Evolutionary conservation across 139 green algal genomes (phyloP).

Genomic region (Ettlia oleoabundans): DNA sequence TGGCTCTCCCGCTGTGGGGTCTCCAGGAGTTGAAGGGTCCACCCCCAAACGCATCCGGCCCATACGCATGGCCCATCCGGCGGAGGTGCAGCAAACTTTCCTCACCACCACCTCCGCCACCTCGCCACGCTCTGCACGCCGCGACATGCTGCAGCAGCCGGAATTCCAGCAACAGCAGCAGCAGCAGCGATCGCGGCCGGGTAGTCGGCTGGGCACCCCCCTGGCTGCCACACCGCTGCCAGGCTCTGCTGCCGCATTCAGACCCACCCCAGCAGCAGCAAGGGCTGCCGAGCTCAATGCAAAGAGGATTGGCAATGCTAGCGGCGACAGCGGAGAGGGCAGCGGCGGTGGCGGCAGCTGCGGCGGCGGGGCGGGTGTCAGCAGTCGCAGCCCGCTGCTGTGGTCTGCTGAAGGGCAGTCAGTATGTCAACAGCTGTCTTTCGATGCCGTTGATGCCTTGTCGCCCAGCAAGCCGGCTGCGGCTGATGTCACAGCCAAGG

Average conservation of each 20-base stretch:
- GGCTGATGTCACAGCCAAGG: too few species aligned
- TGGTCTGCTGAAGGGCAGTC: conserved; percentile 13
- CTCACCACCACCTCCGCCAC: background rate
- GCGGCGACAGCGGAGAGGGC: background rate
- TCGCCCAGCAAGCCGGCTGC: conserved; percentile 2
- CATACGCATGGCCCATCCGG: background rate
- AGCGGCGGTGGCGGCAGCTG: background rate
- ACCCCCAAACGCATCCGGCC: conserved; percentile 22
- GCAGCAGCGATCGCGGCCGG: background rate
- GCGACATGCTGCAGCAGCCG: conserved; percentile 9
- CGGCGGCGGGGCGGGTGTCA: background rate
- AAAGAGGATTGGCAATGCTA: too few species aligned
- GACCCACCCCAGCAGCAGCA: background rate
- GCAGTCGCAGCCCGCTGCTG: conserved; percentile 21
- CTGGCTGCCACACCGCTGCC: background rate
- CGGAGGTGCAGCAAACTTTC: conserved; percentile 19
- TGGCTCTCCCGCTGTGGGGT: too few species aligned
- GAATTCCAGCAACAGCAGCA: too few species aligned
- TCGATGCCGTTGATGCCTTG: conserved; percentile 15
- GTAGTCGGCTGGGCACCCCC: conserved; percentile 10
- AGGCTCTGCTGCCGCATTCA: background rate
- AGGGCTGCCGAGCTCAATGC: too few species aligned
- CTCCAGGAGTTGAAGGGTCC: background rate
- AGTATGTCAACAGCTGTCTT: conserved; percentile 30
- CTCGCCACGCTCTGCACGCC: conserved; percentile 8